Conservation (phyloP, 2,329 filamentous ascomycete species). For the Oidium heveae region DNA sequence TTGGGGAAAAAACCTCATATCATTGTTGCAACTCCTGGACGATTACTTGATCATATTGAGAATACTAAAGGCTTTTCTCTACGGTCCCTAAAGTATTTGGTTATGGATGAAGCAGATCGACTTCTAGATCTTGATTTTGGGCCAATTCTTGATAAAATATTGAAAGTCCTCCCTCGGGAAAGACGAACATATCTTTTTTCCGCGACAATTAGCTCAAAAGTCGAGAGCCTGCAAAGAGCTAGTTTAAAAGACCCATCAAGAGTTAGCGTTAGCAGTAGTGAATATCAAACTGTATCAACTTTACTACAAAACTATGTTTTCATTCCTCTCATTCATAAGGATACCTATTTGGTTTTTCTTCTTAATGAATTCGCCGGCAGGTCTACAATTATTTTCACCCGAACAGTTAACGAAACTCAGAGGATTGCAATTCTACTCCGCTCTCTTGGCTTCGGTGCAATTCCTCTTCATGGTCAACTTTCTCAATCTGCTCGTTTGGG, state of each 20-base stretch:
- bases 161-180: constrained; percentile 64
- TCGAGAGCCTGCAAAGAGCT: constrained; percentile 77
- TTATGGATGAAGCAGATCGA: constrained; percentile 87
- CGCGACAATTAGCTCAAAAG: constrained; percentile 80
- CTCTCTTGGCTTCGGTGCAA: constrained; percentile 65
- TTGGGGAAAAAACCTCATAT: constrained; percentile 93
- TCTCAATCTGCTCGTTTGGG: constrained; percentile 70
- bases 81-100: constrained; percentile 57
- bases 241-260: constrained; percentile 63
- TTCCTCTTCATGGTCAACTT: constrained; percentile 80
- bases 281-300: constrained; percentile 79
- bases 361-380: constrained; percentile 73
- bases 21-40: constrained; percentile 73
- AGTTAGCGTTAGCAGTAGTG: constrained; percentile 57
- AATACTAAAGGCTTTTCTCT: constrained; percentile 93
- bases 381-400: constrained; percentile 68
- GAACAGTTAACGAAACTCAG: constrained; percentile 80
- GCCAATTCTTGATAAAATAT: constrained; percentile 72
- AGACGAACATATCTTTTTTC: constrained; percentile 73
- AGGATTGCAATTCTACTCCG: constrained; percentile 63
- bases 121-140: constrained; percentile 88
- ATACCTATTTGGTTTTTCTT: constrained; percentile 67
- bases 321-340: constrained; percentile 67
- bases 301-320: constrained; percentile 72
- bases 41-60: constrained; percentile 75